Evolutionary conservation across 176 grass and related monocot genomes (phyloP).

Genomic region (Rhynchospora pubera): DNA sequence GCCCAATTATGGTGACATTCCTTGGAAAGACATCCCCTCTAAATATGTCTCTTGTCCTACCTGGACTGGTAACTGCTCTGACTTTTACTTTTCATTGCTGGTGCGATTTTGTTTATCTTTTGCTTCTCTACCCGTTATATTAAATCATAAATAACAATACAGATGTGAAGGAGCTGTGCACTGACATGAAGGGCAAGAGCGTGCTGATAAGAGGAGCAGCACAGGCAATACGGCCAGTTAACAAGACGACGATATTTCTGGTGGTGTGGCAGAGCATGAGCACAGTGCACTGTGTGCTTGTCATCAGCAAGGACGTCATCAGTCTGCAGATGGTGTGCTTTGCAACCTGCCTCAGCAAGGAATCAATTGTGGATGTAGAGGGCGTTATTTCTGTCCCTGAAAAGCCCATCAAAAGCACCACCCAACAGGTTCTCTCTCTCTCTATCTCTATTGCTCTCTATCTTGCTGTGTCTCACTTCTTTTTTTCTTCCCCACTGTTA

Average conservation of each 20-base stretch:
- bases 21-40: no score
- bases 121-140: no score
- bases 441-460: background rate
- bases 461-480: background rate
- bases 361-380: constrained; percentile 78
- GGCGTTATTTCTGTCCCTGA: constrained; percentile 56
- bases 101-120: no score
- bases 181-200: constrained; percentile 14
- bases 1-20: no score
- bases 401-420: constrained; percentile 61
- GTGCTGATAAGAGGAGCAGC: constrained; percentile 65
- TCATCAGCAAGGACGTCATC: constrained; percentile 49
- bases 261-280: constrained; percentile 66
- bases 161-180: background rate
- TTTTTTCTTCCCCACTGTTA: background rate
- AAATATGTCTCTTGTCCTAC: no score
- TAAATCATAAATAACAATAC: no score
- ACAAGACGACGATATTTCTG: constrained; percentile 82
- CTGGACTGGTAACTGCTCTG: no score
- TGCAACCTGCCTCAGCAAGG: constrained; percentile 65
- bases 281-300: constrained; percentile 84
- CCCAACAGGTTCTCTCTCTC: constrained; percentile 52
- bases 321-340: constrained; percentile 91
- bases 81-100: no score
- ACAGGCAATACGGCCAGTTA: constrained; percentile 54